A percentile compares a stretch with the other conserved stretches of the same genome.
Conservation (phyloP, 192 early-diverging fungal genomes). For the Gigaspora rosea region DNA sequence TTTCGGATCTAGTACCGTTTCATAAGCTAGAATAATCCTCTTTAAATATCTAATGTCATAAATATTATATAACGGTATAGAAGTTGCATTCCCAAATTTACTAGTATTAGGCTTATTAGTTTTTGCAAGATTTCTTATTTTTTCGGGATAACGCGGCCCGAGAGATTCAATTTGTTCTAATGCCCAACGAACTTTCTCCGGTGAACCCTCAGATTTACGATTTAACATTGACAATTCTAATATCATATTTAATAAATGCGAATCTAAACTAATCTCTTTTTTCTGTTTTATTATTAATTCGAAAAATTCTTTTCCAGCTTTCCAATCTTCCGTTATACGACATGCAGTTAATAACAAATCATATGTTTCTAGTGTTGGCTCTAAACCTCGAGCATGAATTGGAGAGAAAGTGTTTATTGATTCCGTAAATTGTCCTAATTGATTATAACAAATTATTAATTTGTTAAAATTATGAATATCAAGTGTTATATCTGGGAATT, state of each 20-base stretch:
- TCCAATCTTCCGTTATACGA: background rate
- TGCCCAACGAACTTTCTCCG: background rate
- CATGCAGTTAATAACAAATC: background rate
- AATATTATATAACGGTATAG: background rate
- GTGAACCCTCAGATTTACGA: background rate
- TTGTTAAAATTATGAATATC: conserved; percentile 26
- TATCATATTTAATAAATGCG: conserved; percentile 12
- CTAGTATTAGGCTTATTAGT: background rate
- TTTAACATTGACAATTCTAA: conserved; percentile 1
- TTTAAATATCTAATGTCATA: background rate
- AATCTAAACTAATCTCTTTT: background rate
- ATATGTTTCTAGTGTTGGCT: background rate
- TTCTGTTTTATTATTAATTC: background rate
- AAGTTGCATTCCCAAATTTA: background rate
- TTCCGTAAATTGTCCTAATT: background rate
- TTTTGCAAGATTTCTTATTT: background rate
- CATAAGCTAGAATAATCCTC: background rate
- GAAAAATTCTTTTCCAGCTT: background rate
- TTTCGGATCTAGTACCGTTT: background rate
- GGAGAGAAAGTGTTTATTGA: background rate
- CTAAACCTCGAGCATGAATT: background rate
- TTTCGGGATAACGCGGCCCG: background rate
- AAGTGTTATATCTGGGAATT: background rate
- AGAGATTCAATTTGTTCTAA: background rate
- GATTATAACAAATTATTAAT: background rate